Evolutionary conservation across 371 early-diverging fungal genomes (phyloP), one percentile per base, ranked within the genome.

Genomic region (Lichtheimia ramosa): DNA sequence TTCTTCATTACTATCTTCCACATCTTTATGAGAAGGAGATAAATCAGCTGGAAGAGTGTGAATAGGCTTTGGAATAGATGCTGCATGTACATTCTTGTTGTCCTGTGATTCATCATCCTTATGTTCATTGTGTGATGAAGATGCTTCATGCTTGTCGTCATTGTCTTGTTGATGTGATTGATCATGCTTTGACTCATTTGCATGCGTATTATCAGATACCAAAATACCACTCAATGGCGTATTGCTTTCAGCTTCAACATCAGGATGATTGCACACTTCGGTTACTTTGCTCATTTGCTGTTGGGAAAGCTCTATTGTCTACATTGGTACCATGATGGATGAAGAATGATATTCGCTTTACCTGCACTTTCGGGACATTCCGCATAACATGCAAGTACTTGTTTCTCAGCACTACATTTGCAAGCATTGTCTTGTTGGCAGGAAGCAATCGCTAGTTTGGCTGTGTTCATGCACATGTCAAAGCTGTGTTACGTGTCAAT

Each of bases 301-400:
- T 10, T 34, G 34, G 34, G 34, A 34, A 34, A 34, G 34, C 34
- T 34, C 34, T 34, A 34, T 34, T 28, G 6, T 10, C 10, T 34
- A 5, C 34, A 8, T 34, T 8, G 34, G 34, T 34, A 34, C 10
- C 10, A 28, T 28, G 28, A 28, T 28, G 28, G 28, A 34, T 34
- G 10, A 6, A 25, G 0, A 10, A 8, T 50, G 24, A 23, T 50
- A 21, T 23, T 50, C n/a, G 50, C 25, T 50, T n/a, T 25, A 23
- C 14, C 34, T 34, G 34, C 6, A 34, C 34, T 34, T 34, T 34
- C 34, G 34, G 65, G 55, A 39, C 65, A 64, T 56, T 64, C 65
- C 1, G 65, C 54, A 50, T 56, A 64, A 28, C 65, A 64, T 15
- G 65, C 59, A 5, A 64, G 48, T 20, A 64, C n/a, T 51, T 64